These are phyloP conservation scores for Ganoderma sinense DNA, from an alignment of 1,284 basidiomycete genomes.

Conservation along the genomic window DNA sequence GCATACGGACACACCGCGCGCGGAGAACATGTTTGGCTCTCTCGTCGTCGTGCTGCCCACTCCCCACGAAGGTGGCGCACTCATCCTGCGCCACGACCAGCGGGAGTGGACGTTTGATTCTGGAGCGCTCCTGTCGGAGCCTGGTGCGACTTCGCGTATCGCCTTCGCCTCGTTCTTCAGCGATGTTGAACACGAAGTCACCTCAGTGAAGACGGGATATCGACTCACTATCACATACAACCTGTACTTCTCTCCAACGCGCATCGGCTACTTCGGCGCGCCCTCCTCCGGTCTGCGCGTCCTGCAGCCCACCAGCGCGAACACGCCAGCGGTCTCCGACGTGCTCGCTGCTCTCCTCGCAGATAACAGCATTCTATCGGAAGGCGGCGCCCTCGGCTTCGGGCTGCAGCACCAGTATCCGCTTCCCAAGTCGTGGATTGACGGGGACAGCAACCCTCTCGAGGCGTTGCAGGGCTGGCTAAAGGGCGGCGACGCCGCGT, in stretches of 20 bases:
- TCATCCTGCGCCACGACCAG: conserved; percentile 42
- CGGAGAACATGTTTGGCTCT: conserved; percentile 50
- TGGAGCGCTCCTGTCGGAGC: conserved; percentile 23
- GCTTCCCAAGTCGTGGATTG: conserved; percentile 5
- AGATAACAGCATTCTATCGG: conserved; percentile 35
- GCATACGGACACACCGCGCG: conserved; percentile 49
- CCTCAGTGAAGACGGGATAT: conserved; percentile 46
- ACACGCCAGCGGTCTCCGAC: conserved; percentile 2
- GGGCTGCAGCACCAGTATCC: conserved; percentile 44
- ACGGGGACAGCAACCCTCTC: not conserved
- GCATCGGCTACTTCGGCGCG: conserved; percentile 17
- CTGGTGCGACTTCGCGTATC: conserved; percentile 16
- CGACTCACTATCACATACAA: conserved; percentile 54
- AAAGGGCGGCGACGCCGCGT: conserved; percentile 30
- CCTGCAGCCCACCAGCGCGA: not conserved
- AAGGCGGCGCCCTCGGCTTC: conserved; percentile 46
- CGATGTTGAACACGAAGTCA: conserved; percentile 54
- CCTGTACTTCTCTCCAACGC: conserved; percentile 32
- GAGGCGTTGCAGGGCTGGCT: conserved; percentile 14
- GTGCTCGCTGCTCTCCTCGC: conserved; percentile 34
- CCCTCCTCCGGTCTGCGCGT: not conserved
- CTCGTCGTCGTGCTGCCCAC: conserved; percentile 52
- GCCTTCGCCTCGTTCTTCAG: conserved; percentile 47
- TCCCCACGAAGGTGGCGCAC: conserved; percentile 46
- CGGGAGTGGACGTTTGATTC: conserved; percentile 44